Evolutionary conservation across 177 flowering plant species (phyloP).

Genomic region (Vitis hybrid): DNA sequence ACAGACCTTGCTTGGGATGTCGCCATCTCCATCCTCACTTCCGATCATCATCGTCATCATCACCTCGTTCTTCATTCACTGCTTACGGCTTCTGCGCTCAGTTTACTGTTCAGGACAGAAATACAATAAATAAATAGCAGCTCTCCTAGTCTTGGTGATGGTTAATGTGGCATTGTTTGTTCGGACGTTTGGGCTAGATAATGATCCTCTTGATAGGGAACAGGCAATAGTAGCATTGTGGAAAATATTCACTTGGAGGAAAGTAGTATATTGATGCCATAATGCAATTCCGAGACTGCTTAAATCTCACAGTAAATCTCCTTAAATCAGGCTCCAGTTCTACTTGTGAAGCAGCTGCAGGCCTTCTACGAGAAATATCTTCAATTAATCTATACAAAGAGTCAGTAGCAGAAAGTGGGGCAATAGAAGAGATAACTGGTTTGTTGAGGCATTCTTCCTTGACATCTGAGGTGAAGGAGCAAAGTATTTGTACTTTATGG

Average conservation of each 20-base stretch:
- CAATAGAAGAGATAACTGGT: slow-evolving; percentile 70
- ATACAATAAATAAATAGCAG: slow-evolving; percentile 20
- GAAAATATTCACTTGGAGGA: slow-evolving; percentile 78
- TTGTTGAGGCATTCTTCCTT: slow-evolving; percentile 56
- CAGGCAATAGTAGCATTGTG: slow-evolving; percentile 72
- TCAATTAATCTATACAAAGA: slow-evolving; percentile 56
- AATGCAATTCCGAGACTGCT: slow-evolving; percentile 66
- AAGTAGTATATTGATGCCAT: slow-evolving; percentile 64
- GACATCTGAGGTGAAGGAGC: slow-evolving; percentile 72
- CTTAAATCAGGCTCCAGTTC: slow-evolving; percentile 58
- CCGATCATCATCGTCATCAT: slow-evolving; percentile 26
- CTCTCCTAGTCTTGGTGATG: slow-evolving; percentile 41
- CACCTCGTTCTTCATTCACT: neutral
- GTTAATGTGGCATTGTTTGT: slow-evolving; percentile 70
- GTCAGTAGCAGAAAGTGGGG: slow-evolving; percentile 73
- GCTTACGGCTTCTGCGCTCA: too few relatives aligned
- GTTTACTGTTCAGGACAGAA: slow-evolving; percentile 40
- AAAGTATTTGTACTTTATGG: slow-evolving; percentile 72
- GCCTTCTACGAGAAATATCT: slow-evolving; percentile 66
- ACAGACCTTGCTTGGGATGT: slow-evolving; percentile 84
- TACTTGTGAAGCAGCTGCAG: slow-evolving; percentile 88
- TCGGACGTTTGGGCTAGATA: slow-evolving; percentile 81
- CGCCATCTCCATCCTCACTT: slow-evolving; percentile 73
- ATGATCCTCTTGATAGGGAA: slow-evolving; percentile 82
- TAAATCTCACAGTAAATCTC: slow-evolving; percentile 67